Conservation (phyloP, 495 filamentous ascomycete genomes). For the Aspergillus baeticus region DNA sequence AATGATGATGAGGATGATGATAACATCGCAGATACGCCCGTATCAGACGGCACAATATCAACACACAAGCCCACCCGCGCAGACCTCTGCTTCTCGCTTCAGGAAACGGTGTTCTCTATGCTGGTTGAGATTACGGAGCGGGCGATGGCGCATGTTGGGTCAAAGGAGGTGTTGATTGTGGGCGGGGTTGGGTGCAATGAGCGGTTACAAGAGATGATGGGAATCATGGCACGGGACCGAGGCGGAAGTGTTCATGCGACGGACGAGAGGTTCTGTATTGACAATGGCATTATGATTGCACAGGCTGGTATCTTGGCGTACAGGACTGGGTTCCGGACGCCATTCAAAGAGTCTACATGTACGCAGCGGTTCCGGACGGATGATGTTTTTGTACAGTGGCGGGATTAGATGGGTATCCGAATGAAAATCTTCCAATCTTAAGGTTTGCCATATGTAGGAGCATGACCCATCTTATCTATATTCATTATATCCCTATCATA, state of each 20-base stretch:
- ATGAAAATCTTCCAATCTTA: background rate
- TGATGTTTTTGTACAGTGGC: conserved; percentile 89
- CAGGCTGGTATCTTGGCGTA: conserved; percentile 90
- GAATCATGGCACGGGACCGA: conserved; percentile 85
- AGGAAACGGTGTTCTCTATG: conserved; percentile 96
- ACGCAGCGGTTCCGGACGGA: conserved; percentile 96
- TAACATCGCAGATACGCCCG: background rate
- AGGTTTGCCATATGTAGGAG: background rate
- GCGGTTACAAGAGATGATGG: conserved; percentile 98
- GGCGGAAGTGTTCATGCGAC: conserved; percentile 91
- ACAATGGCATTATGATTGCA: conserved; percentile 99
- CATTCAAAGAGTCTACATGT: conserved; percentile 77
- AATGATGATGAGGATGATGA: conserved; percentile 31
- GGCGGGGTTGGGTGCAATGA: conserved; percentile 99
- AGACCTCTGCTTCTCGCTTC: conserved; percentile 90
- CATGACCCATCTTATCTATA: background rate
- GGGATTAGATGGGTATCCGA: conserved; percentile 48
- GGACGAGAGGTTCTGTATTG: conserved; percentile 96
- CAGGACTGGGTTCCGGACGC: conserved; percentile 71
- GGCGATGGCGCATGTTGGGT: conserved; percentile 96
- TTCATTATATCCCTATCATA: background rate
- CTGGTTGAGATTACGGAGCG: conserved; percentile 97
- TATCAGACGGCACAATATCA: conserved; percentile 25
- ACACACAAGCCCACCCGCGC: conserved; percentile 64
- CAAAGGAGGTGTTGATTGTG: conserved; percentile 86